Conservation (phyloP, 1,284 basidiomycete species). For the Austroboletus olivaceoglutinosus region DNA sequence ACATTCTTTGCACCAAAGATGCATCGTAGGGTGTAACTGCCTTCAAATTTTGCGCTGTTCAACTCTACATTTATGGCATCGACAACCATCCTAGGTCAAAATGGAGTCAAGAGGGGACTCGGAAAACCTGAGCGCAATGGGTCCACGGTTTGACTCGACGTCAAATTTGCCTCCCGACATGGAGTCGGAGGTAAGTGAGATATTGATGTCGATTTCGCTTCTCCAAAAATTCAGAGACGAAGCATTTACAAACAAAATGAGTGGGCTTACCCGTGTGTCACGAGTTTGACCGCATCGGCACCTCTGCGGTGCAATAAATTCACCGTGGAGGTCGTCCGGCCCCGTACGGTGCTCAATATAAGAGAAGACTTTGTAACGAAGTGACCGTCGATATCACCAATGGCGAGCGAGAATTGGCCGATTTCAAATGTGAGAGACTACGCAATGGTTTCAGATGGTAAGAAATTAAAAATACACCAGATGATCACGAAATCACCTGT, state of each 20-base stretch:
- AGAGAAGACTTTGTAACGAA: constrained; percentile 39
- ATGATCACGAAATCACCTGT: constrained; percentile 26
- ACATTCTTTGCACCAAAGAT: too few species aligned
- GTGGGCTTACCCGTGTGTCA: constrained; percentile 39
- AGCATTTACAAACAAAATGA: not conserved
- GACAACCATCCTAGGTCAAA: constrained; percentile 36
- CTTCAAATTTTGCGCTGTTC: constrained; percentile 45
- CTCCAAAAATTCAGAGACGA: constrained; percentile 6
- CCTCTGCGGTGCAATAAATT: constrained; percentile 33
- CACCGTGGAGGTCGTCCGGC: constrained; percentile 36
- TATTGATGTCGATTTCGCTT: constrained; percentile 34
- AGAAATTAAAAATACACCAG: constrained; percentile 21
- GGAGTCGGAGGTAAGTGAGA: constrained; percentile 28
- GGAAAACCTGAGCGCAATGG: constrained; percentile 35
- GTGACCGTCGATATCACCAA: constrained; percentile 42
- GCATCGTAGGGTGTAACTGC: constrained; percentile 28
- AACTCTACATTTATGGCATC: constrained; percentile 34
- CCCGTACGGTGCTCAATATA: constrained; percentile 38
- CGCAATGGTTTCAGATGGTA: not conserved
- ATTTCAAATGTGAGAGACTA: constrained; percentile 37
- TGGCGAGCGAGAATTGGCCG: constrained; percentile 32
- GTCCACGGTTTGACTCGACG: constrained; percentile 34
- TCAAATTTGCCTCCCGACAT: constrained; percentile 34
- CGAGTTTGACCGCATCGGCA: constrained; percentile 26
- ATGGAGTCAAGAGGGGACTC: constrained; percentile 40